Conservation (phyloP, 2,329 filamentous ascomycete genomes). For the Venturia effusa region DNA sequence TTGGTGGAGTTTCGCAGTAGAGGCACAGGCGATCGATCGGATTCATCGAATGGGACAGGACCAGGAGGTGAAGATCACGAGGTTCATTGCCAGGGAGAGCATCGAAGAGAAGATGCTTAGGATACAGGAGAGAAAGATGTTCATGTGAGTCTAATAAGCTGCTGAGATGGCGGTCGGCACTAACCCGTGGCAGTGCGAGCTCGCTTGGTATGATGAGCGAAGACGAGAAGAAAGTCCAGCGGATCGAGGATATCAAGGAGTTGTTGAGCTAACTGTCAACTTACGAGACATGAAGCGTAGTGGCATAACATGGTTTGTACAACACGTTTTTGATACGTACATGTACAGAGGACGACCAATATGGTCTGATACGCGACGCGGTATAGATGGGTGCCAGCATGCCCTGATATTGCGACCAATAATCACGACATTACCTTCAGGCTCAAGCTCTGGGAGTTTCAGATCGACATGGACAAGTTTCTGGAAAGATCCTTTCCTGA, state of each 20-base stretch:
- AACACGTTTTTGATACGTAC: background rate
- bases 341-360: background rate
- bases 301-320: background rate
- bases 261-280: constrained; percentile 53
- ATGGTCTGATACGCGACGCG: background rate
- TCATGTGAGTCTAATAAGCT: constrained; percentile 54
- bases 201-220: constrained; percentile 91
- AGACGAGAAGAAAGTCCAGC: constrained; percentile 80
- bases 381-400: background rate
- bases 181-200: constrained; percentile 58
- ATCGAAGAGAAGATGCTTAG: constrained; percentile 93
- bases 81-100: constrained; percentile 82
- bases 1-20: constrained; percentile 97
- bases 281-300: background rate
- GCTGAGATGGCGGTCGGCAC: constrained; percentile 10
- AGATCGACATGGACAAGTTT: too few species aligned
- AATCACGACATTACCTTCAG: too few species aligned
- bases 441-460: too few species aligned
- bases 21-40: constrained; percentile 94
- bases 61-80: constrained; percentile 69
- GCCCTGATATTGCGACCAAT: too few species aligned
- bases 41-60: constrained; percentile 96
- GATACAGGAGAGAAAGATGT: constrained; percentile 93
- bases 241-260: constrained; percentile 90
- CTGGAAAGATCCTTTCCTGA: too few species aligned